Percentiles rank a stretch among this genome's conserved stretches.
Conservation (phyloP, 345 rosid genomes). For the Euphorbia lathyris region DNA sequence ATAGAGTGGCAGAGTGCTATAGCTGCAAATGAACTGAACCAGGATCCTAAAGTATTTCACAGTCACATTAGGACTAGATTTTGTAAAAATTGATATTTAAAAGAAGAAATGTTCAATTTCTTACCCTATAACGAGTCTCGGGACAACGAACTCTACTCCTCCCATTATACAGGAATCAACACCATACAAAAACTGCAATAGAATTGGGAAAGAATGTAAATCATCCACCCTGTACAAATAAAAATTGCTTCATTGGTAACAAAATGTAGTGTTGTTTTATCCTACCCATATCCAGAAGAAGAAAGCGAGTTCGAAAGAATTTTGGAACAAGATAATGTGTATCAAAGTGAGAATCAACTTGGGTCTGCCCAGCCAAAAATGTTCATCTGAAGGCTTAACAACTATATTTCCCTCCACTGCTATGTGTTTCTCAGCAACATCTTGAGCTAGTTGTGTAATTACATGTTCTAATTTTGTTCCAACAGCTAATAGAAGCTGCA, state of each 20-base stretch:
- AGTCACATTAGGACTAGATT: background rate
- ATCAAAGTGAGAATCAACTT: conserved; percentile 55
- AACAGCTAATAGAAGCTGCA: conserved; percentile 70
- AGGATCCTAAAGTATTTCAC: conserved; percentile 36
- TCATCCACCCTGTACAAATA: too few relatives aligned
- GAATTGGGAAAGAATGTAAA: background rate
- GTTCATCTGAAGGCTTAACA: conserved; percentile 65
- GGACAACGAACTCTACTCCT: conserved; percentile 45
- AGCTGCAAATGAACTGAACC: conserved; percentile 77
- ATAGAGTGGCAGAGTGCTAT: conserved; percentile 83
- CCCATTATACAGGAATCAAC: conserved; percentile 82
- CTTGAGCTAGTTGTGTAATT: conserved; percentile 63
- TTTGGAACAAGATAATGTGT: conserved; percentile 79
- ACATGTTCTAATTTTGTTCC: conserved; percentile 80
- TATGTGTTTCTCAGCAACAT: conserved; percentile 27
- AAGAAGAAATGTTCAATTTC: background rate
- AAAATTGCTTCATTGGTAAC: background rate
- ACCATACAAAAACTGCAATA: conserved; percentile 60
- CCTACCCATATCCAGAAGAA: conserved; percentile 75
- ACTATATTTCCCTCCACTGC: conserved; percentile 40
- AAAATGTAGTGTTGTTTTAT: background rate
- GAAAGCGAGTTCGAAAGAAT: conserved; percentile 81
- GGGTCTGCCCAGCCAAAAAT: conserved; percentile 69
- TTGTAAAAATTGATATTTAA: background rate
- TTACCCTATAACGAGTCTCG: conserved; percentile 78